Percentiles rank a stretch among this genome's conserved stretches.
phyloP scores from a whole-genome alignment of 495 filamentous ascomycete genomes.

The Annulohypoxylon moriforme region DNA sequence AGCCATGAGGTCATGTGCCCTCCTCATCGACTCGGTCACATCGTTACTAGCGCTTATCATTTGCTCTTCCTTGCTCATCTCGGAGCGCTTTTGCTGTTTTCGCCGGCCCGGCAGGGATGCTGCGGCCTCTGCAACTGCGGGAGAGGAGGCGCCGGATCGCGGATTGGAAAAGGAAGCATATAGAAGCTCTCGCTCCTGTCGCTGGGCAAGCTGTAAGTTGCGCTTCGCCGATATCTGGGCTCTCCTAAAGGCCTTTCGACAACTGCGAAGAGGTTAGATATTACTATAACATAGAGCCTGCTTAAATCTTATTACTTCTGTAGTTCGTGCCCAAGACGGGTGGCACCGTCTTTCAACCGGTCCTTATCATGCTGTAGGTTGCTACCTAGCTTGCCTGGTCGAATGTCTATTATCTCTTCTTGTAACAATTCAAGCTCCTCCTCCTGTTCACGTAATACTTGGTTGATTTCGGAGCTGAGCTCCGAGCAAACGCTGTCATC shows the following conservation, averaged over 20 bases:
- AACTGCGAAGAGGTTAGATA: constrained; percentile 57
- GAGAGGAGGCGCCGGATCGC: constrained; percentile 51
- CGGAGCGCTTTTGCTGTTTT: constrained; percentile 27
- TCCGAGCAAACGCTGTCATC: constrained; percentile 76
- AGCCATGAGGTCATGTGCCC: constrained; percentile 87
- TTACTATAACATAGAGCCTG: constrained; percentile 24
- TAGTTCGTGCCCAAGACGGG: constrained; percentile 73
- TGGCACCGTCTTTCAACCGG: constrained; percentile 70
- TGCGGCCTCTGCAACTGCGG: constrained; percentile 39
- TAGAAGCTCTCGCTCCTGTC: constrained; percentile 80
- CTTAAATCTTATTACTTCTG: constrained; percentile 62
- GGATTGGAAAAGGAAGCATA: constrained; percentile 68
- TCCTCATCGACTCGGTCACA: constrained; percentile 83
- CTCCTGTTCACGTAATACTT: constrained; percentile 83
- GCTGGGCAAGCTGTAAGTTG: constrained; percentile 75
- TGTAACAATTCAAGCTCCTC: constrained; percentile 84
- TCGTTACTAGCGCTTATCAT: constrained; percentile 78
- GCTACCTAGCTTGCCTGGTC: constrained; percentile 55
- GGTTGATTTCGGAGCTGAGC: constrained; percentile 83
- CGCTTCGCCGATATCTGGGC: constrained; percentile 86
- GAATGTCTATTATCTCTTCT: constrained; percentile 80
- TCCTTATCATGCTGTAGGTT: constrained; percentile 65
- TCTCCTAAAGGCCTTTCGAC: constrained; percentile 79
- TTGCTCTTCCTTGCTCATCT: constrained; percentile 69
- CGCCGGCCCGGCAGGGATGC: constrained; percentile 25